Evolutionary conservation across 2,329 filamentous ascomycete genomes (phyloP).

Genomic region (Epichloe coenophiala): DNA sequence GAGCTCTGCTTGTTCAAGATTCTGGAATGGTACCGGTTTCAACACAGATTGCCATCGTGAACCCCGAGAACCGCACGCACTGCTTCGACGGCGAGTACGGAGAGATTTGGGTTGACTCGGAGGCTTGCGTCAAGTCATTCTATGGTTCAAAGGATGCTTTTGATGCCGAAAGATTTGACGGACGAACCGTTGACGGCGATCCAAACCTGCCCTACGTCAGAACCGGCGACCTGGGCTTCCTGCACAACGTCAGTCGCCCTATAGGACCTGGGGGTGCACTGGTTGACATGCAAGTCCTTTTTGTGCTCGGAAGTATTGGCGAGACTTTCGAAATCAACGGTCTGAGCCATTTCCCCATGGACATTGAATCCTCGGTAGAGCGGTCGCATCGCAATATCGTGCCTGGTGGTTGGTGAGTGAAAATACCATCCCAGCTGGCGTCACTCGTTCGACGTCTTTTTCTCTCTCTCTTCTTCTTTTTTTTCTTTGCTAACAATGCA

Average conservation of each 20-base stretch:
- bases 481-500: background rate
- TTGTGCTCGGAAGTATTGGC: conserved; percentile 86
- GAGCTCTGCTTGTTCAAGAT: conserved; percentile 76
- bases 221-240: conserved; percentile 89
- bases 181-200: conserved; percentile 80
- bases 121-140: conserved; percentile 87
- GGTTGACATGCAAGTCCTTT: conserved; percentile 98
- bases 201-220: conserved; percentile 80
- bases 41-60: conserved; percentile 96
- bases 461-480: fast-evolving
- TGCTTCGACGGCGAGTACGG: conserved; percentile 93
- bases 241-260: conserved; percentile 85
- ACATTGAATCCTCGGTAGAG: conserved; percentile 90
- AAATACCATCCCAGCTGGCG: background rate
- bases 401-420: conserved; percentile 71
- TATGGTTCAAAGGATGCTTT: conserved; percentile 89
- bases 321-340: conserved; percentile 99
- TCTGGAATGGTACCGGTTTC: conserved; percentile 98
- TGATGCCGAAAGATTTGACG: conserved; percentile 85
- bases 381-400: conserved; percentile 88
- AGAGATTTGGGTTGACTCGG: conserved; percentile 99
- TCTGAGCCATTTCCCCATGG: conserved; percentile 94
- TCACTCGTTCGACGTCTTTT: background rate
- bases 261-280: conserved; percentile 90
- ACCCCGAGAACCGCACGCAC: conserved; percentile 85